Evolutionary conservation across 2,329 filamentous ascomycete species (phyloP).

Genomic region (Clarireedia homoeocarpa): DNA sequence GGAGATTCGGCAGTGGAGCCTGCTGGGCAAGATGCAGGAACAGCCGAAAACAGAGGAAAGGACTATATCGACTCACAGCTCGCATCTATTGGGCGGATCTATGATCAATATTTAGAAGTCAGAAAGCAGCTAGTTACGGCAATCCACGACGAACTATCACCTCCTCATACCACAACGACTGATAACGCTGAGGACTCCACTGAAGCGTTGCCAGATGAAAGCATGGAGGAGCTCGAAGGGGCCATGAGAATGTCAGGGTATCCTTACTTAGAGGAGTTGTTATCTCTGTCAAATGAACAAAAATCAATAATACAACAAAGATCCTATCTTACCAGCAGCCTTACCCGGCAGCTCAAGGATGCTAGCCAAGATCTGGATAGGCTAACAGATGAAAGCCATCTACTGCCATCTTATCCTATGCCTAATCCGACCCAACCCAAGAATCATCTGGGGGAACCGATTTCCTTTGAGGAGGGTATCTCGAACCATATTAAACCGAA

Average conservation of each 20-base stretch:
- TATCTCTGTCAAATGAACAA: conserved; percentile 46
- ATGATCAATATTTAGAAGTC: conserved; percentile 43
- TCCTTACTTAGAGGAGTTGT: conserved; percentile 48
- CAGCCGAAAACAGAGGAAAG: conserved; percentile 14
- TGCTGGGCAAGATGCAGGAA: conserved; percentile 12
- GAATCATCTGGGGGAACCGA: conserved; percentile 26
- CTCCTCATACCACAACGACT: background rate
- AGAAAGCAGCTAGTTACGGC: conserved; percentile 40
- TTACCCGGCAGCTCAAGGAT: conserved; percentile 45
- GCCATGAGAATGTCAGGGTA: conserved; percentile 32
- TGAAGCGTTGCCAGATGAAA: background rate
- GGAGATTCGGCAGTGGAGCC: conserved; percentile 29
- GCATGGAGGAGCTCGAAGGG: conserved; percentile 1
- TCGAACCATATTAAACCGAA: conserved; percentile 33
- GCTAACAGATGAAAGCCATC: conserved; percentile 53
- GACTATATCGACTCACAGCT: conserved; percentile 19
- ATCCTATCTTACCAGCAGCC: conserved; percentile 42
- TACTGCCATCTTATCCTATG: conserved; percentile 46
- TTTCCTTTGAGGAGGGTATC: conserved; percentile 39
- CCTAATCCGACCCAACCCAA: conserved; percentile 26
- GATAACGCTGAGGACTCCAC: background rate
- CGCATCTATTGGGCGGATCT: conserved; percentile 42
- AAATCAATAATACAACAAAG: conserved; percentile 51
- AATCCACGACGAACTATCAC: conserved; percentile 9
- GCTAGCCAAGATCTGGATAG: conserved; percentile 43